phyloP scores from a whole-genome alignment of 1,284 basidiomycete genomes.

The Clitocybe nebularis region DNA sequence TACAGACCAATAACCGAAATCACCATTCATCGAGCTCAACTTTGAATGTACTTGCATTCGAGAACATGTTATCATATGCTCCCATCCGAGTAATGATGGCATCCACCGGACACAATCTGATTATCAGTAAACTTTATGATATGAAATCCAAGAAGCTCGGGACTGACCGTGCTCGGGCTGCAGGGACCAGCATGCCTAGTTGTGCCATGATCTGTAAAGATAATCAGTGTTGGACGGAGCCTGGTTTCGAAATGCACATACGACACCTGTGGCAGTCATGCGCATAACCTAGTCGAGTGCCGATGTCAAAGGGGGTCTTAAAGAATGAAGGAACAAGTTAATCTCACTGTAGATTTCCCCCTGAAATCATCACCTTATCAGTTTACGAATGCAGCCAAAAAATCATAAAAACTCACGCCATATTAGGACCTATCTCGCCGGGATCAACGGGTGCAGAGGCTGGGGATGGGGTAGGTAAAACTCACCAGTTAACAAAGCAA shows the following conservation, averaged over 20 bases:
- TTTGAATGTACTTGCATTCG: constrained; percentile 92
- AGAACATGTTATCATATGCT: constrained; percentile 97
- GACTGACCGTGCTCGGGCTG: constrained; percentile 69
- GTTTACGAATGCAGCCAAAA: constrained; percentile 4
- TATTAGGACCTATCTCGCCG: constrained; percentile 83
- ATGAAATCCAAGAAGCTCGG: constrained; percentile 3
- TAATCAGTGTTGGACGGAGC: constrained; percentile 9
- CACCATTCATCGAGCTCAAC: constrained; percentile 95
- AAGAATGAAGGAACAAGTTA: neutral
- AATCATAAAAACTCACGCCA: constrained; percentile 58
- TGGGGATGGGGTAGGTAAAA: constrained; percentile 14
- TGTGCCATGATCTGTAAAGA: constrained; percentile 86
- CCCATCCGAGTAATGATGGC: constrained; percentile 97
- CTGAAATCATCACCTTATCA: constrained; percentile 33
- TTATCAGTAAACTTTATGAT: constrained; percentile 2
- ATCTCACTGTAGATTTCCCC: constrained; percentile 78
- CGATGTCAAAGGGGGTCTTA: constrained; percentile 3
- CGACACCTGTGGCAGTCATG: constrained; percentile 93
- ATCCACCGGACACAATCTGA: constrained; percentile 85
- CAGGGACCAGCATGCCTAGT: constrained; percentile 96
- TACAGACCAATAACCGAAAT: constrained; percentile 13
- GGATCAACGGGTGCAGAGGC: too few relatives aligned
- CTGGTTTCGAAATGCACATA: constrained; percentile 27
- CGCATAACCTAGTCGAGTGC: constrained; percentile 64
- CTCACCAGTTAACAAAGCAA: constrained; percentile 85